A percentile compares a stretch with the other conserved stretches of the same genome.
Conservation (phyloP, 78 protist species). For the Dictyostelium firmibasis region DNA sequence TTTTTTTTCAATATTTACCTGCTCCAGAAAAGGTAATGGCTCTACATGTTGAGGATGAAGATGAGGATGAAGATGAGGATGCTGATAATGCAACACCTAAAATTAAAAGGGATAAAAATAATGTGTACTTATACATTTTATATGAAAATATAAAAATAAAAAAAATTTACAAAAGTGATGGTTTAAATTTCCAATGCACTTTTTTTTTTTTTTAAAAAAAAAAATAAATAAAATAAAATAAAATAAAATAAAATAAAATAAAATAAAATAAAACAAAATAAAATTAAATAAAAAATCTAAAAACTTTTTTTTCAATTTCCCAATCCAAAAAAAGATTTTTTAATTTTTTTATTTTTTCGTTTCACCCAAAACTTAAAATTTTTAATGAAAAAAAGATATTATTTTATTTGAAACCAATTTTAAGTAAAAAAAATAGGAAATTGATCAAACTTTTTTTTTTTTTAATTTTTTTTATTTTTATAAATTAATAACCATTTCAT, state of each 20-base stretch:
- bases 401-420: too few species aligned
- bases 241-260: too few species aligned
- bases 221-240: too few species aligned
- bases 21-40: neutral
- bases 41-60: slow-evolving; percentile 4
- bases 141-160: neutral
- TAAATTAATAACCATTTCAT: slow-evolving; percentile 6
- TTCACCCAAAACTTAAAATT: neutral
- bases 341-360: neutral
- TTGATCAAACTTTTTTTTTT: too few species aligned
- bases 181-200: neutral
- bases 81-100: neutral
- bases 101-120: neutral
- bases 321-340: neutral
- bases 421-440: too few species aligned
- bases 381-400: too few species aligned
- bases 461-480: neutral
- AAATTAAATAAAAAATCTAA: neutral
- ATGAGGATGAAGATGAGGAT: neutral
- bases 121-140: neutral
- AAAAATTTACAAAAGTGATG: neutral
- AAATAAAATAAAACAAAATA: too few species aligned
- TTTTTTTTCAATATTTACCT: neutral
- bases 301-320: neutral
- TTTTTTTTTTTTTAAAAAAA: neutral